A percentile compares a stretch with the other conserved stretches of the same genome.
Conservation (phyloP, 176 grass and related monocot species). For the Triticum aestivum region DNA sequence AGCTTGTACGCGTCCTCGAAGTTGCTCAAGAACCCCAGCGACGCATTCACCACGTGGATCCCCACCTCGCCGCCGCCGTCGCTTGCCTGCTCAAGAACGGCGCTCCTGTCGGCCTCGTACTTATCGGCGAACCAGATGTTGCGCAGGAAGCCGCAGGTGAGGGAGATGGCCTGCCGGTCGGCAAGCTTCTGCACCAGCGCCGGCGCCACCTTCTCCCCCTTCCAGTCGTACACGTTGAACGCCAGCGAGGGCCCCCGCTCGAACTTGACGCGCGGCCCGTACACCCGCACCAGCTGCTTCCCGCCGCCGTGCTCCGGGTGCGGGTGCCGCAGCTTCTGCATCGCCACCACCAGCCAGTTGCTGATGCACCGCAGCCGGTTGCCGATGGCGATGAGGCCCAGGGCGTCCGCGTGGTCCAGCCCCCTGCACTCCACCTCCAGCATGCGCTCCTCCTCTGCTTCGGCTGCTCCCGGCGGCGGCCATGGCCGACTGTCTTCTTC, state of each 20-base stretch:
- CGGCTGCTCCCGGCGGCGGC: neutral
- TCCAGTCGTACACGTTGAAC: constrained; percentile 96
- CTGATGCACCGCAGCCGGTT: constrained; percentile 82
- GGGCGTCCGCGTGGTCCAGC: constrained; percentile 74
- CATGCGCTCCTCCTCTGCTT: neutral
- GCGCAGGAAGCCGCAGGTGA: constrained; percentile 69
- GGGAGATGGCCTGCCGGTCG: constrained; percentile 78
- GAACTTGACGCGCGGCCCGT: constrained; percentile 83
- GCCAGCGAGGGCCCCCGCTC: constrained; percentile 74
- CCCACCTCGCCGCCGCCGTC: constrained; percentile 45
- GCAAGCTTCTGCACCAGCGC: constrained; percentile 85
- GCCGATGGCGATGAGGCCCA: constrained; percentile 67
- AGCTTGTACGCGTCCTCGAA: constrained; percentile 90
- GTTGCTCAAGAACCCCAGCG: constrained; percentile 78
- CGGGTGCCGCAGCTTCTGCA: constrained; percentile 76
- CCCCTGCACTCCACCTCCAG: constrained; percentile 76
- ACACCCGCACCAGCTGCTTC: constrained; percentile 59
- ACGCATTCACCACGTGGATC: constrained; percentile 74
- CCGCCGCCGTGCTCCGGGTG: constrained; percentile 38
- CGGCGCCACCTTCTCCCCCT: constrained; percentile 73
- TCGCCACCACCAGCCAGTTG: constrained; percentile 84
- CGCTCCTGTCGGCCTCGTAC: constrained; percentile 45
- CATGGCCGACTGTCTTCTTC: neutral
- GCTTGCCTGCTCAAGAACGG: constrained; percentile 47
- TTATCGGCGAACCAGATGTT: constrained; percentile 74